These are phyloP conservation scores for Trifolium subterraneum DNA, from an alignment of 306 rosid genomes.

Conservation along the genomic window DNA sequence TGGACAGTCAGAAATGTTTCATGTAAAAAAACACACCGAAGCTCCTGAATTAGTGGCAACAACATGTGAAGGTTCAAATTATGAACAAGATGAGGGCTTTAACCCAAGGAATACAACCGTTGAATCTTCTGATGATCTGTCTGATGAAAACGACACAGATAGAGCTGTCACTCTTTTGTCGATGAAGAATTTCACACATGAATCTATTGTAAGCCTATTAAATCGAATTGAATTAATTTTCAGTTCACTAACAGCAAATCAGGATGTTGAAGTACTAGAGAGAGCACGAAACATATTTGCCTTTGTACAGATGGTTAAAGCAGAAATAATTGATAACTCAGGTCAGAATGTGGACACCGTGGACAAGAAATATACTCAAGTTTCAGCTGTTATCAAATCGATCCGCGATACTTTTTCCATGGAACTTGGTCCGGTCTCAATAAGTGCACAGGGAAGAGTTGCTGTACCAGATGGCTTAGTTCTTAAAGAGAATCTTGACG, in stretches of 20 bases:
- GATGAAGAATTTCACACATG: conserved; percentile 48
- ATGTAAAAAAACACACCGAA: conserved; percentile 42
- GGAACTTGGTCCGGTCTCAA: conserved; percentile 84
- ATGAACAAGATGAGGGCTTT: conserved; percentile 59
- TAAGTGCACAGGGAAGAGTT: conserved; percentile 80
- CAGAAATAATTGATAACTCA: conserved; percentile 48
- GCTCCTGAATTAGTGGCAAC: conserved; percentile 49
- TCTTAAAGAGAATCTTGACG: conserved; percentile 77
- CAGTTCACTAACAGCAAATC: conserved; percentile 62
- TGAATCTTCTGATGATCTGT: conserved; percentile 52
- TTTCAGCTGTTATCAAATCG: conserved; percentile 51
- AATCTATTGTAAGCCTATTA: conserved; percentile 58
- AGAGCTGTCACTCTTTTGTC: conserved; percentile 39
- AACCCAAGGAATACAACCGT: conserved; percentile 53
- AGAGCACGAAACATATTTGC: conserved; percentile 73
- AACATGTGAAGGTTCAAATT: conserved; percentile 35
- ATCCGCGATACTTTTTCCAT: conserved; percentile 59
- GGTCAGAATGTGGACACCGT: conserved; percentile 46
- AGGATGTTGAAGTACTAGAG: conserved; percentile 82
- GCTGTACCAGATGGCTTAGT: conserved; percentile 77
- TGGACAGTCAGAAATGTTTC: conserved; percentile 40
- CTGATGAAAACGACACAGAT: conserved; percentile 44
- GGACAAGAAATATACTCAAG: conserved; percentile 50
- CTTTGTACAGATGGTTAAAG: conserved; percentile 66
- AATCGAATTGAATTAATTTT: conserved; percentile 61